Evolutionary conservation across 495 filamentous ascomycete species (phyloP).

Genomic region (Aspergillus incahuasiensis): DNA sequence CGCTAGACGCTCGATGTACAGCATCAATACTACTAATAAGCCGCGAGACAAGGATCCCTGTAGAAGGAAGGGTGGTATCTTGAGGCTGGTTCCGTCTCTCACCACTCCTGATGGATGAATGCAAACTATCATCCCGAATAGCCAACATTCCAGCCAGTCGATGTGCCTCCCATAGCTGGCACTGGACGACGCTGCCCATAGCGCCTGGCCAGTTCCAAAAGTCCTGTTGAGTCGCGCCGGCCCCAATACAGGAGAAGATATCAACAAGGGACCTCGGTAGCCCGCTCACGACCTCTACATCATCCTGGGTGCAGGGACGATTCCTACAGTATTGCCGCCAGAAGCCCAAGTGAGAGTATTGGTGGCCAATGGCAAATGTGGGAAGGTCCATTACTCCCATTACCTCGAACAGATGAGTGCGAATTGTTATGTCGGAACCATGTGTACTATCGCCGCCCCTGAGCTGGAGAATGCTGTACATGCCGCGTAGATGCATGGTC

Average conservation of each 20-base stretch:
- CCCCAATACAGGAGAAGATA: slow-evolving; percentile 26
- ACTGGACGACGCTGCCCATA: slow-evolving; percentile 26
- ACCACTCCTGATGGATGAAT: not conserved
- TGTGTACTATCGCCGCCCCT: slow-evolving; percentile 11
- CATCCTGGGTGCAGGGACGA: not conserved
- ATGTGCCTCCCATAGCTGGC: slow-evolving; percentile 35
- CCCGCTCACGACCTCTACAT: slow-evolving; percentile 31
- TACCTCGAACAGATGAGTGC: slow-evolving; percentile 31
- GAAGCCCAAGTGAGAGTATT: slow-evolving; percentile 25
- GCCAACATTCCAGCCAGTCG: slow-evolving; percentile 30
- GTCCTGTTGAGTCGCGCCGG: slow-evolving; percentile 25
- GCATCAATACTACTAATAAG: slow-evolving; percentile 33
- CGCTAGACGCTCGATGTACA: slow-evolving; percentile 15
- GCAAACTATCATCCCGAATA: slow-evolving; percentile 5
- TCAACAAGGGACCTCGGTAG: slow-evolving; percentile 30
- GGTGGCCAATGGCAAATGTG: slow-evolving; percentile 27
- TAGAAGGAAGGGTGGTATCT: slow-evolving; percentile 5
- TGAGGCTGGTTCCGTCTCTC: too few species aligned
- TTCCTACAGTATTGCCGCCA: slow-evolving; percentile 29
- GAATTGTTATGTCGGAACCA: slow-evolving; percentile 15
- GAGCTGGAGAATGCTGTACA: slow-evolving; percentile 31
- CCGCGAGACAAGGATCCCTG: slow-evolving; percentile 22
- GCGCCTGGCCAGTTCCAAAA: slow-evolving; percentile 37
- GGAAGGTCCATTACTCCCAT: slow-evolving; percentile 38
- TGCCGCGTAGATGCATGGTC: slow-evolving; percentile 38